phyloP scores from a whole-genome alignment of 352 stramenopile genomes.

The Phytophthora tubulina region DNA sequence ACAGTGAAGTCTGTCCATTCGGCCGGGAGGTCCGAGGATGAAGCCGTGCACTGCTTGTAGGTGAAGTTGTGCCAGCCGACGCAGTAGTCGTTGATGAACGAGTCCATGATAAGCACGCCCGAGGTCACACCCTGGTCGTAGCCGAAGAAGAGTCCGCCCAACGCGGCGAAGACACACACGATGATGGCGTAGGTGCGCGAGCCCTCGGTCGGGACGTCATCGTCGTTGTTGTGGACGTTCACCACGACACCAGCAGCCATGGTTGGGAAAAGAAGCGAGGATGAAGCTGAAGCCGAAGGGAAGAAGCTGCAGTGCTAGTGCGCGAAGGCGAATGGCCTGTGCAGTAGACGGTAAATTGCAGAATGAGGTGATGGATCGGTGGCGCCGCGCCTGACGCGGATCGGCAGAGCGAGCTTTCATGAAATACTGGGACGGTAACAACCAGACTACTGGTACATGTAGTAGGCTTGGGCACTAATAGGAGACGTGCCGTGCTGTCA shows the following conservation, averaged over 20 bases:
- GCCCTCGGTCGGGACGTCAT: background rate
- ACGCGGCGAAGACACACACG: too few relatives aligned
- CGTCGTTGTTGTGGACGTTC: background rate
- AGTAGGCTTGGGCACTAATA: too few relatives aligned
- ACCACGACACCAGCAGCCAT: background rate
- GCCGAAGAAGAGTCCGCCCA: too few relatives aligned
- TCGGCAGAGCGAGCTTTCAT: background rate
- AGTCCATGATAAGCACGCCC: too few relatives aligned
- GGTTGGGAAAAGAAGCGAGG: background rate
- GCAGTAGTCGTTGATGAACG: too few relatives aligned
- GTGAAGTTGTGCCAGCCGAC: background rate
- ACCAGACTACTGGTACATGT: too few relatives aligned
- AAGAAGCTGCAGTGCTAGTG: background rate
- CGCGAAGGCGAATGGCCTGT: background rate
- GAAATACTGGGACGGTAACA: too few relatives aligned
- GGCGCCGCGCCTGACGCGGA: too few relatives aligned
- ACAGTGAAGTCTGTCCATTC: background rate
- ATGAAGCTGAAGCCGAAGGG: background rate
- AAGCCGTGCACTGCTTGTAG: slow-evolving; percentile 9
- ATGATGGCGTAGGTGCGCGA: background rate
- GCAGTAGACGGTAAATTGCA: background rate
- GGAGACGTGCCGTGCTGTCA: too few relatives aligned
- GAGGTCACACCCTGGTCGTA: too few relatives aligned
- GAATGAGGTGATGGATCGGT: background rate
- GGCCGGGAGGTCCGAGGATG: slow-evolving; percentile 3